phyloP scores from a whole-genome alignment of 208 protist species.

The Leishmania arabica region DNA sequence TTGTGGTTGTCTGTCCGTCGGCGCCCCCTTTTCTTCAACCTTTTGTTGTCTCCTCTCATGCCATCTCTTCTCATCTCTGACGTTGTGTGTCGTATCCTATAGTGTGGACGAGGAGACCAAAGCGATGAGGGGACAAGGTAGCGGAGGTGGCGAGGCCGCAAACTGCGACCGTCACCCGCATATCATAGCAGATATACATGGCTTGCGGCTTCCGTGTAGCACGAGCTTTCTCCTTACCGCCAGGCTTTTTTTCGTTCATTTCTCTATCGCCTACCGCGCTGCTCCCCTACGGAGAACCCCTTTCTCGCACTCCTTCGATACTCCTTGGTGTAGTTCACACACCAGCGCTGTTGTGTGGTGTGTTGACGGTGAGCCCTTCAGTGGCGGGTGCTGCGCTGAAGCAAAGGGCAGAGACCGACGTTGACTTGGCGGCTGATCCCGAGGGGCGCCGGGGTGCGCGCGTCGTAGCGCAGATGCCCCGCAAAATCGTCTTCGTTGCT shows the following conservation, averaged over 20 bases:
- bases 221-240: neutral
- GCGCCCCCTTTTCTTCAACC: neutral
- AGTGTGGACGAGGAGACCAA: neutral
- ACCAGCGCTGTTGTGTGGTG: neutral
- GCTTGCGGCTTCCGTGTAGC: neutral
- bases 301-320: neutral
- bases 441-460: constrained; percentile 12
- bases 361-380: neutral
- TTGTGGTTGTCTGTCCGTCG: neutral
- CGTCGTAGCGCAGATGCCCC: constrained; percentile 18
- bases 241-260: neutral
- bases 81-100: neutral
- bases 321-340: neutral
- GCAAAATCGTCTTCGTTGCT: constrained; percentile 12
- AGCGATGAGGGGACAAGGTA: neutral
- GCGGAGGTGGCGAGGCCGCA: neutral
- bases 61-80: neutral
- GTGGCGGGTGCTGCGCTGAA: neutral
- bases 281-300: neutral
- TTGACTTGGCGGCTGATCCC: constrained; percentile 12
- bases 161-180: neutral
- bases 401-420: neutral
- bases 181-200: neutral
- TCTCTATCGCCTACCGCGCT: neutral
- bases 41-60: neutral